Evolutionary conservation across 129 eudicot genomes (phyloP).

Genomic region (Chrysanthemum seticuspe): DNA sequence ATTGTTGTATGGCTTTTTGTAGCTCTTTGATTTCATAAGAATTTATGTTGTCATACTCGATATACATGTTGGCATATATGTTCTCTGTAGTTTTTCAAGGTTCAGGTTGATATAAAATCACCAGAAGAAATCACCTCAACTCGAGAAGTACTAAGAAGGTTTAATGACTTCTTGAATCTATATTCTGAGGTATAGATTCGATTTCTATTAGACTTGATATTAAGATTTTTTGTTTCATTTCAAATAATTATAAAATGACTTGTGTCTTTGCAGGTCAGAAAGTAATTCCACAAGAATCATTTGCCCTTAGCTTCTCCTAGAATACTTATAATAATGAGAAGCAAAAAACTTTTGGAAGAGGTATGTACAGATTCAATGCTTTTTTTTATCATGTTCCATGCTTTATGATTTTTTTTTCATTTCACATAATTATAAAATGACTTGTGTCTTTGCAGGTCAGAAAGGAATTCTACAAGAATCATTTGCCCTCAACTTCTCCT

Average conservation of each 20-base stretch:
- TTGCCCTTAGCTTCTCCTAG: constrained; percentile 50
- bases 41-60: constrained; percentile 4
- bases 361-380: constrained; percentile 26
- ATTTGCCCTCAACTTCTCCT: constrained; percentile 65
- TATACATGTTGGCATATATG: constrained; percentile 33
- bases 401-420: neutral
- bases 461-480: constrained; percentile 53
- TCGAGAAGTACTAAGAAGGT: constrained; percentile 56
- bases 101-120: constrained; percentile 82
- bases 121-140: constrained; percentile 76
- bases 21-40: constrained; percentile 12
- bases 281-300: constrained; percentile 45
- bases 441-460: constrained; percentile 50
- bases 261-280: constrained; percentile 52
- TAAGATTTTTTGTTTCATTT: neutral
- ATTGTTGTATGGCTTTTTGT: constrained; percentile 48
- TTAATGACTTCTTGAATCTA: constrained; percentile 74
- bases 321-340: constrained; percentile 52
- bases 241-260: neutral
- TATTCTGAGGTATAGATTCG: constrained; percentile 54
- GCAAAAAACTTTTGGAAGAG: constrained; percentile 59
- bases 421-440: neutral
- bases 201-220: constrained; percentile 5
- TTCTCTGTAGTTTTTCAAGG: constrained; percentile 63
- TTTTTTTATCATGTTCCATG: neutral